Evolutionary conservation across 148 eudicot genomes (phyloP), one percentile per base, ranked within the genome.

Genomic region (Fallopia convolvulus): DNA sequence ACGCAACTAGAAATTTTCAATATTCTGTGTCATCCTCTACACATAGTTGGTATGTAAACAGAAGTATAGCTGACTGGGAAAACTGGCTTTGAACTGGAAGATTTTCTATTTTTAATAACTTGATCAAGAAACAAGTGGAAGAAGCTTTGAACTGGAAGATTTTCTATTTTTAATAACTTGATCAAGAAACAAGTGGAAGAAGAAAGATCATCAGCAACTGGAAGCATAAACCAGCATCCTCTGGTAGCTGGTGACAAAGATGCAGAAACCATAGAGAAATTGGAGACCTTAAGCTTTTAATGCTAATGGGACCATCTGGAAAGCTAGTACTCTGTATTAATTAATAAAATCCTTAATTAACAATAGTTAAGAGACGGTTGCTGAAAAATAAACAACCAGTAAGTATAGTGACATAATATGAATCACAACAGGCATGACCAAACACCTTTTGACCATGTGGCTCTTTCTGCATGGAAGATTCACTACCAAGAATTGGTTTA

Each of bases 151-250:
- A 26, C 40, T 65, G 41, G 41, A 15, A 33, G n/a, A 33, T 13
- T 65, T 65, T 65, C 71, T 18, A 32, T 13, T 32, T n/a, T 32
- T 32, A 65, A 65, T 33, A 65, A 6, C 40, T 14, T 65, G 4
- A 30, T 33, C 71, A 13, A 32, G 41, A 65, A 65, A 65, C 17
- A 65, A 65, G 71, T 13, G n/a, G 41, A 33, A 5, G 41, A 65
- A 33, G n/a, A 65, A 30, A 65, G 42, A 65, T 30, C 17, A 15
- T 65, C 41, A 1, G 41, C 41, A 32, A 14, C 41, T 30, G 18
- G 7, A 60, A 23, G 41, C 71, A 12, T 65, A 65, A 65, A 65
- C 17, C 71, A 65, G 71, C 41, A 65, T 42, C 71, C 71, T 23
- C 71, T 6, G 33, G 41, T 65, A 33, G 71, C 40, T 65, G 71